These are phyloP conservation scores for Seiridium cupressi DNA, from an alignment of 2,329 filamentous ascomycete genomes.

Conservation along the genomic window DNA sequence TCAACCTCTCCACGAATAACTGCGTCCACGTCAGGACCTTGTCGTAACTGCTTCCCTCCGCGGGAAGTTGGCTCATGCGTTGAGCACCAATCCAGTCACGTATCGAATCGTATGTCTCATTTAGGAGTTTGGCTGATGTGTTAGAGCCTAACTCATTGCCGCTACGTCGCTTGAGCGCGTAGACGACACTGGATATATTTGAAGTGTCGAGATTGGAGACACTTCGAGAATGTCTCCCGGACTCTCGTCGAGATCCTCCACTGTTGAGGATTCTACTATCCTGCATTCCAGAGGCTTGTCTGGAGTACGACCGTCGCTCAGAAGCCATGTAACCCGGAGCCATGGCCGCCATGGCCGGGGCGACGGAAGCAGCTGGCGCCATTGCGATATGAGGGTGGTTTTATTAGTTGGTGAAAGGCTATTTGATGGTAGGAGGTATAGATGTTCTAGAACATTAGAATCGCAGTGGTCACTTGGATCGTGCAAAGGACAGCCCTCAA, in stretches of 20 bases:
- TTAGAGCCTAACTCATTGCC: slow-evolving; percentile 26
- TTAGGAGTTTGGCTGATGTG: slow-evolving; percentile 25
- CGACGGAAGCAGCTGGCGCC: neutral
- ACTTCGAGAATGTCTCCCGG: neutral
- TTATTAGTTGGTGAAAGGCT: too few species aligned
- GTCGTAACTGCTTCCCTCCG: slow-evolving; percentile 38
- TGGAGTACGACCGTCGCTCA: neutral
- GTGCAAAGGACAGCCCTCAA: too few species aligned
- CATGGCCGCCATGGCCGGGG: neutral
- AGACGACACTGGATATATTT: slow-evolving; percentile 26
- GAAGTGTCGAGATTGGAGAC: slow-evolving; percentile 17
- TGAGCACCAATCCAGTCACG: slow-evolving; percentile 35
- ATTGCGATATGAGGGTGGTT: neutral
- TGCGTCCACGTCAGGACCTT: slow-evolving; percentile 37
- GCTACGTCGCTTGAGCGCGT: slow-evolving; percentile 25
- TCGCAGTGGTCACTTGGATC: too few species aligned
- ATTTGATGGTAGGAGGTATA: too few species aligned
- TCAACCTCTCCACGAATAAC: slow-evolving; percentile 33
- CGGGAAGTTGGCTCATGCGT: slow-evolving; percentile 34
- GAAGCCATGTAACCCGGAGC: neutral
- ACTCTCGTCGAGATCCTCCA: neutral
- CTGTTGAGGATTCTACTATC: neutral
- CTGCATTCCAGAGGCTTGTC: neutral
- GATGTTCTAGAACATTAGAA: too few species aligned
- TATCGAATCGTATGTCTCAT: slow-evolving; percentile 22